Conservation (phyloP, 306 rosid genomes). For the Lathyrus aphaca region DNA sequence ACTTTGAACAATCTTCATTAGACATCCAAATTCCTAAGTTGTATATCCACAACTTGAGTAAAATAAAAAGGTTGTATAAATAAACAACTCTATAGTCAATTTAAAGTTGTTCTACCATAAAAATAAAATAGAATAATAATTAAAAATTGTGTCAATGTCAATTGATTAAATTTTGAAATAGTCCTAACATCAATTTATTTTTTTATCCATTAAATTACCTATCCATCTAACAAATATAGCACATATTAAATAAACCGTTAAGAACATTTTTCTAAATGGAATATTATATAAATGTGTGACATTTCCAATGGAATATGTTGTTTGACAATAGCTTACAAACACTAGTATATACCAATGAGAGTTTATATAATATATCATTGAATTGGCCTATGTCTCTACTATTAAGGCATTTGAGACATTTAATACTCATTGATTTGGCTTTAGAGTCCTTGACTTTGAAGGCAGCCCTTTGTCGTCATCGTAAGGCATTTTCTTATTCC, state of each 20-base stretch:
- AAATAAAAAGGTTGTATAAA: too few species aligned
- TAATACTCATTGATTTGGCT: constrained; percentile 35
- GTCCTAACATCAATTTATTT: neutral
- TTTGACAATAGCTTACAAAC: constrained; percentile 51
- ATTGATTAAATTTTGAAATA: constrained; percentile 1
- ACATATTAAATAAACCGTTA: constrained; percentile 19
- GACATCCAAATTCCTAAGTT: constrained; percentile 13
- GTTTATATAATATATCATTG: constrained; percentile 33
- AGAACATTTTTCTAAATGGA: constrained; percentile 31
- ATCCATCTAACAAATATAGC: neutral
- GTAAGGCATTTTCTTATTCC: constrained; percentile 41
- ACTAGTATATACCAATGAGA: constrained; percentile 40
- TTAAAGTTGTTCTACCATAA: neutral
- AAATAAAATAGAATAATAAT: neutral
- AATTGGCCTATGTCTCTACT: constrained; percentile 25
- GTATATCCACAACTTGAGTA: neutral
- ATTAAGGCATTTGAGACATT: constrained; percentile 7
- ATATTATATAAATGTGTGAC: constrained; percentile 37
- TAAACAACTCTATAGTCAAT: constrained; percentile 1
- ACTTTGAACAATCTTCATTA: constrained; percentile 24
- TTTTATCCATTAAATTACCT: neutral
- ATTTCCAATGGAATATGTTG: constrained; percentile 48
- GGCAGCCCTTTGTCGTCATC: constrained; percentile 65
- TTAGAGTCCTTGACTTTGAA: constrained; percentile 65
- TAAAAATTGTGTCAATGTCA: constrained; percentile 18